Evolutionary conservation across 768 basidiomycete genomes (phyloP).

Genomic region (Mycena amicta): DNA sequence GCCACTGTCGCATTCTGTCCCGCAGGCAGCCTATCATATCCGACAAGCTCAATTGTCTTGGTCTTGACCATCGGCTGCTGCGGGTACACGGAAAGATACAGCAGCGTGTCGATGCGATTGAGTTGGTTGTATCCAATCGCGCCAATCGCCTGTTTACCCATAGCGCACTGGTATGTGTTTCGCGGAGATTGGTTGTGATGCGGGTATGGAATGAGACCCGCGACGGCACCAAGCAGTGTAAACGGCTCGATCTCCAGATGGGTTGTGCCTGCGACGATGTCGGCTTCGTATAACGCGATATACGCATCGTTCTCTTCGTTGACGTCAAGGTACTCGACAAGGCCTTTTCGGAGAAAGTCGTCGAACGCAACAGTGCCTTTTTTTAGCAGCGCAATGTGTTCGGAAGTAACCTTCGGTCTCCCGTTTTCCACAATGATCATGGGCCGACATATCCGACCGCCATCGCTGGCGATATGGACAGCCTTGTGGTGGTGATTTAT

Average conservation of each 20-base stretch:
- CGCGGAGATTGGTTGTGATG: slow-evolving; percentile 99
- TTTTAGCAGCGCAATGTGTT: slow-evolving; percentile 88
- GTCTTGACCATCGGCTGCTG: slow-evolving; percentile 99
- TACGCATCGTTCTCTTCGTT: slow-evolving; percentile 99
- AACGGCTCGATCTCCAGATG: slow-evolving; percentile 99
- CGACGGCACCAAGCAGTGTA: slow-evolving; percentile 95
- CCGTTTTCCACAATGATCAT: slow-evolving; percentile 94
- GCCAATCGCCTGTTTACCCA: slow-evolving; percentile 99
- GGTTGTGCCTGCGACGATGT: slow-evolving; percentile 81
- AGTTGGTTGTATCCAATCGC: slow-evolving; percentile 98
- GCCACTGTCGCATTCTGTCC: slow-evolving; percentile 99
- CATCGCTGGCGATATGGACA: slow-evolving; percentile 96
- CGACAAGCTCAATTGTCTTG: slow-evolving; percentile 95
- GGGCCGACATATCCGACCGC: slow-evolving; percentile 96
- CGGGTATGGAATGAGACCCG: slow-evolving; percentile 97
- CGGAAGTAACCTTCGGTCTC: slow-evolving; percentile 70
- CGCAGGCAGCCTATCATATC: slow-evolving; percentile 95
- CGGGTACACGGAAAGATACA: slow-evolving; percentile 98
- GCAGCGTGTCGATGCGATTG: slow-evolving; percentile 93
- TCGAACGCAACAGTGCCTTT: slow-evolving; percentile 82
- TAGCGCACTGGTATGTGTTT: slow-evolving; percentile 99
- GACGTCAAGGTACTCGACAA: slow-evolving; percentile 97
- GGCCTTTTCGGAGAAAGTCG: slow-evolving; percentile 87
- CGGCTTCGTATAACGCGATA: slow-evolving; percentile 91
- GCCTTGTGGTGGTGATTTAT: slow-evolving; percentile 94